Conservation (phyloP, 2,329 filamentous ascomycete species). For the Calycina marina region DNA sequence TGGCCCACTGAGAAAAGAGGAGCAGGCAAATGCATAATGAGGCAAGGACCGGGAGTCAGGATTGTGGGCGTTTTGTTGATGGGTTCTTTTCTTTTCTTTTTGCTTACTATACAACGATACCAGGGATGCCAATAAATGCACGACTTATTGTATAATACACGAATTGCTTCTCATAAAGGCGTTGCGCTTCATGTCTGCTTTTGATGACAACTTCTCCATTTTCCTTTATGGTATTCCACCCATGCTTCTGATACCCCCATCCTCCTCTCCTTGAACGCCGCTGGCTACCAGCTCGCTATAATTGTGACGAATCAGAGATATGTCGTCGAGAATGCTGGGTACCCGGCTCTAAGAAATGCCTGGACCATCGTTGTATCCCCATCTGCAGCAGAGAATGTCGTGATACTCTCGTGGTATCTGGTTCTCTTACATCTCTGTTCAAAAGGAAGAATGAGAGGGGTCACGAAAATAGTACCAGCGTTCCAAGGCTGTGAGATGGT, state of each 20-base stretch:
- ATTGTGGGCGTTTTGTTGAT: constrained; percentile 1
- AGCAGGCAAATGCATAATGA: not conserved
- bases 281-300: not conserved
- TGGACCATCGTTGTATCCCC: not conserved
- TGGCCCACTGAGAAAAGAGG: not conserved
- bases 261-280: not conserved
- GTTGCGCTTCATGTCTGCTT: constrained; percentile 7
- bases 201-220: constrained; percentile 2
- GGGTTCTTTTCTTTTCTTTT: constrained; percentile 1
- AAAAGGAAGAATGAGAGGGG: too few species aligned
- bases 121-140: constrained; percentile 7
- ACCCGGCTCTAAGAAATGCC: not conserved
- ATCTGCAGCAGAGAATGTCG: too few species aligned
- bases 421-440: too few species aligned
- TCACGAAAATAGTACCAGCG: too few species aligned
- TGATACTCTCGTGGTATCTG: too few species aligned
- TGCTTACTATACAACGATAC: constrained; percentile 1
- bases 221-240: constrained; percentile 6
- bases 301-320: not conserved
- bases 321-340: not conserved
- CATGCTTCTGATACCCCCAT: constrained; percentile 4
- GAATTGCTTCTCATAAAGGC: constrained; percentile 8
- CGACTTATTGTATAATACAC: constrained; percentile 10
- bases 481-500: too few species aligned
- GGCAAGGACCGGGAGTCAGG: not conserved